These are phyloP conservation scores for Leishmania aethiopica DNA, from an alignment of 208 protist genomes.

Conservation along the genomic window DNA sequence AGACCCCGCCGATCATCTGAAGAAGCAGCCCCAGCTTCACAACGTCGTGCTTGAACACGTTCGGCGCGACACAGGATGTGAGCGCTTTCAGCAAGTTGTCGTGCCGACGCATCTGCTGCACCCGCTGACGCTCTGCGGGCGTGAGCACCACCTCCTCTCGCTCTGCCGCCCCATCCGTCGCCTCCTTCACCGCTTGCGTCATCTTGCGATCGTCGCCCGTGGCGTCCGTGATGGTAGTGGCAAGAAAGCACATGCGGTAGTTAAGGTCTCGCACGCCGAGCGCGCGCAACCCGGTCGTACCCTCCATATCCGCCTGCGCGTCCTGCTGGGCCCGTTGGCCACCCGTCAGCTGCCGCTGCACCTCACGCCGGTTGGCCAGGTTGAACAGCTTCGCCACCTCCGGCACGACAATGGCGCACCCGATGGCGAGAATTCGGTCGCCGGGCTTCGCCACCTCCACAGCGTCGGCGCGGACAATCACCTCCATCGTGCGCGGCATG, in stretches of 20 bases:
- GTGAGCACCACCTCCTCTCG: slow-evolving; percentile 56
- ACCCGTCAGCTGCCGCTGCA: slow-evolving; percentile 85
- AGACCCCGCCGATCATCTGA: slow-evolving; percentile 99
- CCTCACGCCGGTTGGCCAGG: slow-evolving; percentile 75
- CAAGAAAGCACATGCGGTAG: slow-evolving; percentile 98
- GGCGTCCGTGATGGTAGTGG: slow-evolving; percentile 91
- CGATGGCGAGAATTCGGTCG: slow-evolving; percentile 96
- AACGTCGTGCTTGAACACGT: slow-evolving; percentile 97
- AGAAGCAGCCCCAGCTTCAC: slow-evolving; percentile 99
- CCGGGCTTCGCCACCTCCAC: slow-evolving; percentile 99
- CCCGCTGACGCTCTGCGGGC: slow-evolving; percentile 69
- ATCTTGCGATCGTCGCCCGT: slow-evolving; percentile 87
- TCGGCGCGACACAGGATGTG: slow-evolving; percentile 91
- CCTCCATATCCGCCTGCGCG: slow-evolving; percentile 89
- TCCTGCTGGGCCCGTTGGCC: slow-evolving; percentile 82
- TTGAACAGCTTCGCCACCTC: slow-evolving; percentile 96
- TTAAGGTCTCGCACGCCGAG: slow-evolving; percentile 98
- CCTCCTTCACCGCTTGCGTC: slow-evolving; percentile 82
- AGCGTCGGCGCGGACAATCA: slow-evolving; percentile 97
- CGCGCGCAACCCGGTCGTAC: slow-evolving; percentile 95
- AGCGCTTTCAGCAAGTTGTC: slow-evolving; percentile 90
- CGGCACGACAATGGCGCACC: slow-evolving; percentile 98
- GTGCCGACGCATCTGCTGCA: slow-evolving; percentile 82
- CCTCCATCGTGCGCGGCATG: slow-evolving; percentile 97
- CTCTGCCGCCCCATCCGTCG: slow-evolving; percentile 39